Conservation (phyloP, 306 rosid species). For the Lithocarpus polystachyus region DNA sequence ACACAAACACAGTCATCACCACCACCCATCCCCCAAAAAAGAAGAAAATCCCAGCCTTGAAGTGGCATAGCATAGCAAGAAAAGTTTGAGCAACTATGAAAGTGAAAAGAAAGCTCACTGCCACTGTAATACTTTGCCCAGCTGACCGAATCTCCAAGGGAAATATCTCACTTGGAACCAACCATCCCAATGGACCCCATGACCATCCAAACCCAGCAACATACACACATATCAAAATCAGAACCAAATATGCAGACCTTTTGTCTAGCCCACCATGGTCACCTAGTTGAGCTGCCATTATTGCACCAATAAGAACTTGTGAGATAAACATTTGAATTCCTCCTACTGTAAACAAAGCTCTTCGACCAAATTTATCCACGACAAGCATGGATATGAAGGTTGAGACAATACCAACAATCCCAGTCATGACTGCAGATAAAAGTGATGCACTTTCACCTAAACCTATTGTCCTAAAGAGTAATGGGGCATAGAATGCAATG, state of each 20-base stretch:
- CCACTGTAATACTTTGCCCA: conserved; percentile 50
- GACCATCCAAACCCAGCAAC: conserved; percentile 50
- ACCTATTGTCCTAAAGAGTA: conserved; percentile 45
- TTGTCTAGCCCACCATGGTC: conserved; percentile 39
- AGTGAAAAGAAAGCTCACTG: conserved; percentile 47
- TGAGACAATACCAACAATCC: conserved; percentile 35
- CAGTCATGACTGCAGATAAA: conserved; percentile 43
- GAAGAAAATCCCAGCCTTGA: conserved; percentile 43
- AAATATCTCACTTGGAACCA: conserved; percentile 50
- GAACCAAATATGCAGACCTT: conserved; percentile 34
- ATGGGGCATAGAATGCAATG: conserved; percentile 49
- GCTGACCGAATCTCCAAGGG: conserved; percentile 38
- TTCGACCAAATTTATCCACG: conserved; percentile 46
- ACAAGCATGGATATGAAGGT: conserved; percentile 50
- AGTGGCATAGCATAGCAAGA: conserved; percentile 45
- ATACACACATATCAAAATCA: conserved; percentile 35
- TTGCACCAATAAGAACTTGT: conserved; percentile 31
- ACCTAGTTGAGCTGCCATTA: conserved; percentile 31
- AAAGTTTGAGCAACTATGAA: conserved; percentile 44
- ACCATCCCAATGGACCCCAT: conserved; percentile 46
- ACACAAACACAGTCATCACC: conserved; percentile 42
- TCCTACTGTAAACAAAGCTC: conserved; percentile 37
- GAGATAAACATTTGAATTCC: conserved; percentile 41
- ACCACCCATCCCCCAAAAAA: conserved; percentile 57
- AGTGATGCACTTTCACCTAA: conserved; percentile 47